Evolutionary conservation across 257 asterid genomes (phyloP).

Genomic region (Solanum appendiculatum): DNA sequence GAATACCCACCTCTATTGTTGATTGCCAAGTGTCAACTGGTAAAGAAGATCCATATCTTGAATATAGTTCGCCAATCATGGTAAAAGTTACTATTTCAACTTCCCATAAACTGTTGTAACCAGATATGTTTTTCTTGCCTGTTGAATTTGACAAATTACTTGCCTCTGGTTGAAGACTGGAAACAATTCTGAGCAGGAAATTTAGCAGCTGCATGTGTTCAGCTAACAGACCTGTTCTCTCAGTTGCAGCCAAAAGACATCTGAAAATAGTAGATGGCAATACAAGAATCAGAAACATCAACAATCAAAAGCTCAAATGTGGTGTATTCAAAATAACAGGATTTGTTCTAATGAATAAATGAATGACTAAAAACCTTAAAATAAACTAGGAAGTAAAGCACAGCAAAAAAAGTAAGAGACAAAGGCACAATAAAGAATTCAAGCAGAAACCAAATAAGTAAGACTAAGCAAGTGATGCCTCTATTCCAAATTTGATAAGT

Average conservation of each 20-base stretch:
- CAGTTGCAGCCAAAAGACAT: slow-evolving; percentile 44
- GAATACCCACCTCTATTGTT: slow-evolving; percentile 56
- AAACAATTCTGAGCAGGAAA: slow-evolving; percentile 58
- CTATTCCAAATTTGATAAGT: background rate
- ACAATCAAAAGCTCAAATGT: background rate
- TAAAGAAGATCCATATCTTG: slow-evolving; percentile 55
- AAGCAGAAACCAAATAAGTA: background rate
- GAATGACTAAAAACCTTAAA: background rate
- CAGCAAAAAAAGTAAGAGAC: background rate
- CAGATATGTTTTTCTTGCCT: slow-evolving; percentile 19
- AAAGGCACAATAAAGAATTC: background rate
- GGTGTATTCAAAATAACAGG: background rate
- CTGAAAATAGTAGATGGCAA: slow-evolving; percentile 26
- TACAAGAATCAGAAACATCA: background rate
- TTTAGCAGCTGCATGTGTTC: slow-evolving; percentile 47
- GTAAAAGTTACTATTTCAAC: slow-evolving; percentile 47
- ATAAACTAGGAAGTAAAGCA: background rate
- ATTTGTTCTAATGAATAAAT: background rate
- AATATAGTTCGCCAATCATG: slow-evolving; percentile 64
- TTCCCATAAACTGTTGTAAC: slow-evolving; percentile 30
- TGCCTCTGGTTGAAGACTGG: slow-evolving; percentile 33
- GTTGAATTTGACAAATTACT: slow-evolving; percentile 24
- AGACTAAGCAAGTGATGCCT: background rate
- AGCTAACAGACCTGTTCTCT: slow-evolving; percentile 34
- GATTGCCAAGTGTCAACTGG: slow-evolving; percentile 62